phyloP scores from a whole-genome alignment of 2,329 filamentous ascomycete species.

The Fusarium sp. region DNA sequence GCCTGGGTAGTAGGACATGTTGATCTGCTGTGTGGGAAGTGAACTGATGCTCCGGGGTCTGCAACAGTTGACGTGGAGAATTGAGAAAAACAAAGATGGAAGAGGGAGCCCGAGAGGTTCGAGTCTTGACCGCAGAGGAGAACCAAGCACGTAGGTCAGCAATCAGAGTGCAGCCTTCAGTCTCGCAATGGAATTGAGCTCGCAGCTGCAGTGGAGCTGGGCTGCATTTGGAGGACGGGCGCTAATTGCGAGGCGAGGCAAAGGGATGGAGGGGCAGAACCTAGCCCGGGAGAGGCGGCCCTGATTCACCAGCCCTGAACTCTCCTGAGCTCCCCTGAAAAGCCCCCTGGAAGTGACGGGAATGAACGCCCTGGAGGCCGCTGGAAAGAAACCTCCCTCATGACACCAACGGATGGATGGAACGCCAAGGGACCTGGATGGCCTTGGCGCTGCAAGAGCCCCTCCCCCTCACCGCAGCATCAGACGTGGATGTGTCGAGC shows the following conservation, averaged over 20 bases:
- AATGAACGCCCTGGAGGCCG: conserved; percentile 23
- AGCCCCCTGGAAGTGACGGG: conserved; percentile 5
- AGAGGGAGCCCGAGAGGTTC: conserved; percentile 17
- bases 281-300: not conserved
- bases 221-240: conserved; percentile 14
- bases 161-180: not conserved
- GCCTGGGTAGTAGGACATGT: conserved; percentile 53
- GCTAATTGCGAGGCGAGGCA: conserved; percentile 24
- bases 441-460: conserved; percentile 33
- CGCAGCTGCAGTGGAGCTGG: not conserved
- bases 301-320: conserved; percentile 18
- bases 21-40: conserved; percentile 4
- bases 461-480: conserved; percentile 33
- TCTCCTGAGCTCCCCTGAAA: conserved; percentile 1
- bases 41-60: not conserved
- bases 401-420: not conserved
- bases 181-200: conserved; percentile 1
- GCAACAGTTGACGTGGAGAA: conserved; percentile 1
- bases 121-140: not conserved
- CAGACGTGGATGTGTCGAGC: conserved; percentile 11
- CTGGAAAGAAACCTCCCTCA: not conserved
- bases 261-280: conserved; percentile 11
- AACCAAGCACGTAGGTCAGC: conserved; percentile 15
- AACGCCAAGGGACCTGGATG: conserved; percentile 30
- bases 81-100: conserved; percentile 4